Evolutionary conservation across 495 filamentous ascomycete genomes (phyloP).

Genomic region (Aspergillus leporis): DNA sequence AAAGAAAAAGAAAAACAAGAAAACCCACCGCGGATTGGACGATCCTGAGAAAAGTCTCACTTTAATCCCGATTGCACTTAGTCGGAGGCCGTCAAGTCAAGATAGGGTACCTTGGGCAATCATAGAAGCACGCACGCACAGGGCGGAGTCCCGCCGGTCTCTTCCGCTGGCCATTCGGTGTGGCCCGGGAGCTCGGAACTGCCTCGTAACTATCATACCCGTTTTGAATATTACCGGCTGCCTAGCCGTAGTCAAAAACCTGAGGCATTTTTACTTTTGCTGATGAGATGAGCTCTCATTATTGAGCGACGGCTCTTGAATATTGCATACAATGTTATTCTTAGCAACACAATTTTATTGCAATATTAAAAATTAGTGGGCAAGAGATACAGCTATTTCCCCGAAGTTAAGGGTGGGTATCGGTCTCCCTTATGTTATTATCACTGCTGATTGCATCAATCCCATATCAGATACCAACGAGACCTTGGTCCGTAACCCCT

Average conservation of each 20-base stretch:
- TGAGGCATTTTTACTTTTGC: neutral
- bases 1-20: too few relatives aligned
- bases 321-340: neutral
- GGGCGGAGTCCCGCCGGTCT: constrained; percentile 41
- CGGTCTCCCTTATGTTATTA: neutral
- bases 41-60: neutral
- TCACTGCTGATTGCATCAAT: neutral
- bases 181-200: constrained; percentile 17
- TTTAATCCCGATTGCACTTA: neutral
- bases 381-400: neutral
- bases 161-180: constrained; percentile 34
- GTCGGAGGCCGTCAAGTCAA: neutral
- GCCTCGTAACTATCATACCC: neutral
- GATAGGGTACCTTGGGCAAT: neutral
- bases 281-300: neutral
- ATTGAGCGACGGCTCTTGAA: neutral
- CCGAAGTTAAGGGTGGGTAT: neutral
- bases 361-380: neutral
- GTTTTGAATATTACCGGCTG: neutral
- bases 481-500: neutral
- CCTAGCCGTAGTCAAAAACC: neutral
- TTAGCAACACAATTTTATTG: neutral
- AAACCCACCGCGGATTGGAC: neutral
- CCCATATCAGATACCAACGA: neutral
- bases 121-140: neutral